Evolutionary conservation across 116 monocot genomes (phyloP).

Genomic region (Phalaenopsis hybrid): DNA sequence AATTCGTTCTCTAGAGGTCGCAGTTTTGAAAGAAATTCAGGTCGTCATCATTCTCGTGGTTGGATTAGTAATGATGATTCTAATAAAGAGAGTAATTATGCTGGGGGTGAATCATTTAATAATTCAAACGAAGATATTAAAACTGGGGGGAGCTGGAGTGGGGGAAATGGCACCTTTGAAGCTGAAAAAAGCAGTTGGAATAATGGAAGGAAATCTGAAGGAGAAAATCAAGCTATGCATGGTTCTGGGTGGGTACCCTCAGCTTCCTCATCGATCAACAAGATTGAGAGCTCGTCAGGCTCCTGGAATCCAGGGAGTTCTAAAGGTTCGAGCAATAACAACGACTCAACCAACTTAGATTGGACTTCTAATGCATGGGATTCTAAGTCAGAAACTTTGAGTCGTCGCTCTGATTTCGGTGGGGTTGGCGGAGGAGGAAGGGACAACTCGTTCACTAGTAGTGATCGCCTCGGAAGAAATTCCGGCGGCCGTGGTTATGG

Average conservation of each 20-base stretch:
- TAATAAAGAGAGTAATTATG: background rate
- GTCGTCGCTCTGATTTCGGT: background rate
- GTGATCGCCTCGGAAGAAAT: background rate
- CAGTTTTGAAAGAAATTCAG: background rate
- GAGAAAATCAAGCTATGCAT: background rate
- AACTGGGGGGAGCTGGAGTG: background rate
- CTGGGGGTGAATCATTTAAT: background rate
- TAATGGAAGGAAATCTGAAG: background rate
- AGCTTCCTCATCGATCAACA: no score
- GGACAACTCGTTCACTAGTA: background rate
- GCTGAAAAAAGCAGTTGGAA: background rate
- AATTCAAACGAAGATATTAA: background rate
- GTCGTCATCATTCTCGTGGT: background rate
- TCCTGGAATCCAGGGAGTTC: background rate
- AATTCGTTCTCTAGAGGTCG: conserved; percentile 5
- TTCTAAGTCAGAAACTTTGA: background rate
- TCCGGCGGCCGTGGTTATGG: background rate
- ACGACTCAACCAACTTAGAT: background rate
- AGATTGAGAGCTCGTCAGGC: no score
- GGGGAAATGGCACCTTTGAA: background rate
- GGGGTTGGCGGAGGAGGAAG: conserved; percentile 4
- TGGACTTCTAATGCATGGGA: no score
- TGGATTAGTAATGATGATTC: no score
- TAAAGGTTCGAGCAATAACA: background rate
- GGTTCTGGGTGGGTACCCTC: no score